phyloP scores from a whole-genome alignment of 106 monocot species.

The Apostasia ramifera region DNA sequence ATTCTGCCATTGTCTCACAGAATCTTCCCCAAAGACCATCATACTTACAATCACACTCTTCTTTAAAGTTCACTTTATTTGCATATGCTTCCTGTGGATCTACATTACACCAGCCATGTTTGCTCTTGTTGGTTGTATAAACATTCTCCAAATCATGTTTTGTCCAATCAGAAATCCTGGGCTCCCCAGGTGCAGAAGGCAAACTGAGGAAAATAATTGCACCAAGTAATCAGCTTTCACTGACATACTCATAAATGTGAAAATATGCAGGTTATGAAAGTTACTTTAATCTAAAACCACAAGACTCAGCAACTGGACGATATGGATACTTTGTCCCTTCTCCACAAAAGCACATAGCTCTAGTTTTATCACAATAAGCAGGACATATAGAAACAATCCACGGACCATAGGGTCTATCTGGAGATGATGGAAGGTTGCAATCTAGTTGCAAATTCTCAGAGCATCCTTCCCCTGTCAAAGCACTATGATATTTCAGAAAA shows the following conservation, averaged over 20 bases:
- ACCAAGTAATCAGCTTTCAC: neutral
- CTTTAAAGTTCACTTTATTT: slow-evolving; percentile 60
- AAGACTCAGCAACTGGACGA: slow-evolving; percentile 80
- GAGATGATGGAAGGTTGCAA: slow-evolving; percentile 64
- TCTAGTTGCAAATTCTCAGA: slow-evolving; percentile 40
- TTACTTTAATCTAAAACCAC: slow-evolving; percentile 78
- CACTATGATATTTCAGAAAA: neutral
- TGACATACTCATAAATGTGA: neutral
- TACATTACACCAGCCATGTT: slow-evolving; percentile 88
- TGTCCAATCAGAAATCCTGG: slow-evolving; percentile 48
- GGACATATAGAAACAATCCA: slow-evolving; percentile 82
- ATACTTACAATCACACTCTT: slow-evolving; percentile 88
- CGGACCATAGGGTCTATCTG: slow-evolving; percentile 43
- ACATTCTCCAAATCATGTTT: slow-evolving; percentile 62
- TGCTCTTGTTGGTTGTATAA: slow-evolving; percentile 64
- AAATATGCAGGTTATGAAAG: neutral
- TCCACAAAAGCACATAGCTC: slow-evolving; percentile 96
- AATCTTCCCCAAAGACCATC: slow-evolving; percentile 66
- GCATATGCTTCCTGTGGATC: slow-evolving; percentile 73
- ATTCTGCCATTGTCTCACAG: slow-evolving; percentile 67
- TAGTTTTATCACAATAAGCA: slow-evolving; percentile 77
- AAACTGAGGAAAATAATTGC: slow-evolving; percentile 24
- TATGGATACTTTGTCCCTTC: slow-evolving; percentile 79
- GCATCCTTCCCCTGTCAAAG: slow-evolving; percentile 63
- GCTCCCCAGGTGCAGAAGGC: slow-evolving; percentile 36